Base-by-base conservation (phyloP, 1,139 yeast genomes). In the Magnusiomyces suaveolens region DNA sequence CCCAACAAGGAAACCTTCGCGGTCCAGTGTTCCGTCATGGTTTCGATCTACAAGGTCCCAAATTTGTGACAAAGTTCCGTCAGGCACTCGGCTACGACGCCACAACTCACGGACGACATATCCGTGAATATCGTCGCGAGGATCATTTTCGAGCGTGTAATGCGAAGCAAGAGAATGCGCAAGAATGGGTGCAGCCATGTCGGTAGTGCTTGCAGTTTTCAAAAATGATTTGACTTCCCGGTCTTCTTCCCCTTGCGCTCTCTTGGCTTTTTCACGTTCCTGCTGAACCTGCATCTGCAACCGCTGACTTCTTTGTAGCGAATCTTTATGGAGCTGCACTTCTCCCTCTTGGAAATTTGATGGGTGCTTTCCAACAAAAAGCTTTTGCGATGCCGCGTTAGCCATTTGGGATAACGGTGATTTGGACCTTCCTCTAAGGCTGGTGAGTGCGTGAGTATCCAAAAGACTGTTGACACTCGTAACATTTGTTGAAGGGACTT, bases 1-100 rank as follows among this genome's bases (percentile, higher is more conserved):
- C 0, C 96, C 98, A 16, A 89, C 94, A 44, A 90, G 72, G 64
- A 92, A 92, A 60, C 90, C 90, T 50, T 82, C 83, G 58, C 87
- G 80, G 63, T 84, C 87, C 53, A 90, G 72, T 0, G 88, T 80
- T 0, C 96, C 95, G 67, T 87, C 95, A 51, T 74, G 73, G 60
- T 90, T 73, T 50, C 78, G 77, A 65, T 89, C 96, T 20, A 89
- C 95, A 53, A 89, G 72, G 48, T 80, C 77, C 89, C 96, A 92
- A 25, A 92, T 83, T 50, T 79, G 78, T 21, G 73, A 75, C 43
- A 92, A 72, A 0, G 81, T 77, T 29, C 81, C 85, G 29, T 73
- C 75, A 1, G 92, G 82, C 32, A 92, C 72, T 60, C 83, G 76
- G 51, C 95, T 84, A 52, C 97, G 73, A 41, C 73, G 66, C 97